A percentile compares a stretch with the other conserved stretches of the same genome.
Conservation (phyloP, 2,329 filamentous ascomycete species). For the Cryphonectria carpinicola region DNA sequence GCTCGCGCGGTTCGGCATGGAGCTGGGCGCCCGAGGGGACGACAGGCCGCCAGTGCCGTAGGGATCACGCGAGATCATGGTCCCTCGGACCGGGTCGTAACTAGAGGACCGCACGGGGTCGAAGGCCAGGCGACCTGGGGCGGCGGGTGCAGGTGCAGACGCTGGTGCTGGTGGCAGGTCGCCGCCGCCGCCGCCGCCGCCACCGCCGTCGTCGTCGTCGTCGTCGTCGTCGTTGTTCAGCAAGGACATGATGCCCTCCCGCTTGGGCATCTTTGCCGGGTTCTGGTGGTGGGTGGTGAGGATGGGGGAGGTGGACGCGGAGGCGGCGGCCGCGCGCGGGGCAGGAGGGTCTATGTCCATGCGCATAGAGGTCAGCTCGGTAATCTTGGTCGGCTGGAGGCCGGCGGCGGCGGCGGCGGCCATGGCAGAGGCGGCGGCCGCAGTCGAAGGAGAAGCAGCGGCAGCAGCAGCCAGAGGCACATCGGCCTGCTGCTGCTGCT, state of each 20-base stretch:
- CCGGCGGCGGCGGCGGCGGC: conserved; percentile 32
- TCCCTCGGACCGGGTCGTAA: conserved; percentile 67
- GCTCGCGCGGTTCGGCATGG: conserved; percentile 71
- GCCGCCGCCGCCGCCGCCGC: conserved; percentile 45
- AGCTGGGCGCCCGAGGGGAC: conserved; percentile 54
- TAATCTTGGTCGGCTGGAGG: conserved; percentile 45
- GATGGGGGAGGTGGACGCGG: conserved; percentile 24
- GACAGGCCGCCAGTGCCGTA: conserved; percentile 50
- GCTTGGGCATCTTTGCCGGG: conserved; percentile 53
- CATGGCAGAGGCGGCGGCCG: not conserved
- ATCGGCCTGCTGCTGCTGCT: conserved; percentile 17
- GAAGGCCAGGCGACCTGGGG: conserved; percentile 81
- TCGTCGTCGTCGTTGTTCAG: conserved; percentile 54
- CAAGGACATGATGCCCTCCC: conserved; percentile 60
- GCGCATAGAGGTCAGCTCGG: conserved; percentile 45
- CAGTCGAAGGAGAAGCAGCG: not conserved
- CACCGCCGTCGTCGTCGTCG: conserved; percentile 48
- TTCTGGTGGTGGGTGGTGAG: conserved; percentile 37
- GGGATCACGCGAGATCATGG: conserved; percentile 58
- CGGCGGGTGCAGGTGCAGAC: conserved; percentile 49
- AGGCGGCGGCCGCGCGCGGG: conserved; percentile 32
- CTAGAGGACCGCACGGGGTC: conserved; percentile 84
- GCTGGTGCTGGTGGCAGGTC: conserved; percentile 41
- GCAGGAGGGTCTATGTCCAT: conserved; percentile 38
- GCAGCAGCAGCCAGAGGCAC: conserved; percentile 22